Percentiles rank a stretch among this genome's conserved stretches.
Conservation (phyloP, 2,329 filamentous ascomycete genomes). For the Penicillium decumbens region DNA sequence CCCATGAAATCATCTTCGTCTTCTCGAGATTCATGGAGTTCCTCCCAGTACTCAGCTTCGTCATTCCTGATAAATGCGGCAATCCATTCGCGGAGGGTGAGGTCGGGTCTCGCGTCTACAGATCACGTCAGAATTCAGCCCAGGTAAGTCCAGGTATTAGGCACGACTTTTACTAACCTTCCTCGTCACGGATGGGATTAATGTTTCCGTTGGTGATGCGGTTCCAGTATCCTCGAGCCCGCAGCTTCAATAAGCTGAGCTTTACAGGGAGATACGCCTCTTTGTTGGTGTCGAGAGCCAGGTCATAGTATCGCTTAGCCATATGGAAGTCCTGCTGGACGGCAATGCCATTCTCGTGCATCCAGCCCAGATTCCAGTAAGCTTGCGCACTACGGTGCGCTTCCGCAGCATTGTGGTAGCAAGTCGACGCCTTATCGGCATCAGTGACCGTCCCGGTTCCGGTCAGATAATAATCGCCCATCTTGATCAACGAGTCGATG, state of each 20-base stretch:
- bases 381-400: constrained; percentile 90
- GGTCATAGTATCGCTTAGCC: constrained; percentile 92
- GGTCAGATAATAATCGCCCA: constrained; percentile 93
- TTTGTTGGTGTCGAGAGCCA: constrained; percentile 82
- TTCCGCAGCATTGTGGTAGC: constrained; percentile 88
- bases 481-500: constrained; percentile 90
- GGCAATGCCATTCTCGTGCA: constrained; percentile 95
- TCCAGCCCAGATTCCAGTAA: constrained; percentile 96
- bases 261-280: constrained; percentile 94
- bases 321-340: constrained; percentile 94
- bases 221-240: constrained; percentile 88
- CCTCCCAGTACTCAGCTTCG: constrained; percentile 61
- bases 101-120: constrained; percentile 64
- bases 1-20: constrained; percentile 32
- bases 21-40: constrained; percentile 42
- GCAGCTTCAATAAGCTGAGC: constrained; percentile 77
- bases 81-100: constrained; percentile 81
- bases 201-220: constrained; percentile 83
- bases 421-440: constrained; percentile 81
- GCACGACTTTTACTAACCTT: constrained; percentile 56
- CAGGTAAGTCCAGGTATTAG: background rate
- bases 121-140: constrained; percentile 26
- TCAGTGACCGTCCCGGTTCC: constrained; percentile 71
- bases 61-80: constrained; percentile 74
- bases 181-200: constrained; percentile 87